Conservation (phyloP, 805 yeast species). For the Candida cerambycidarum region DNA sequence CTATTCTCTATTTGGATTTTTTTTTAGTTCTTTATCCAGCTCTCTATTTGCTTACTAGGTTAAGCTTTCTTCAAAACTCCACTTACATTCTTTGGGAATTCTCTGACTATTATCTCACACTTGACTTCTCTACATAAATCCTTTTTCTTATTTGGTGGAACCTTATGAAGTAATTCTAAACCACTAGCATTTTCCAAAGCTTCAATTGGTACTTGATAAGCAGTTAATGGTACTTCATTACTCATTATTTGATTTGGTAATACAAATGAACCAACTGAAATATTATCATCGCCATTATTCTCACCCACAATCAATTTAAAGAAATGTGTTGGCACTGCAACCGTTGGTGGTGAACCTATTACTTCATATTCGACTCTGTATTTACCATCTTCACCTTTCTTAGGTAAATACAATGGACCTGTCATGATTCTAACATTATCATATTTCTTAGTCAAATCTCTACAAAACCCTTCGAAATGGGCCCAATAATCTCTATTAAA, state of each 20-base stretch:
- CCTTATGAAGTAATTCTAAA: slow-evolving; percentile 69
- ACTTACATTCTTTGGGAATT: slow-evolving; percentile 54
- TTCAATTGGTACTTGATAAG: slow-evolving; percentile 85
- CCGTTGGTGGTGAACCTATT: slow-evolving; percentile 92
- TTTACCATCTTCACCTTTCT: slow-evolving; percentile 77
- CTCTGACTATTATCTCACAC: slow-evolving; percentile 81
- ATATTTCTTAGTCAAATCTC: slow-evolving; percentile 72
- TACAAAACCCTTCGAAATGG: slow-evolving; percentile 84
- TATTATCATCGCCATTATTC: slow-evolving; percentile 35
- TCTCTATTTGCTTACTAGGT: not conserved
- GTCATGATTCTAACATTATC: slow-evolving; percentile 82
- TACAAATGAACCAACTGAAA: slow-evolving; percentile 90
- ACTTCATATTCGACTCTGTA: slow-evolving; percentile 84
- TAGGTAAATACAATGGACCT: slow-evolving; percentile 91
- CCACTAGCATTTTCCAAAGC: slow-evolving; percentile 89
- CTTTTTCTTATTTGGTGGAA: slow-evolving; percentile 55
- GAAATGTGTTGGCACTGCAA: slow-evolving; percentile 98
- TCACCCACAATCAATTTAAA: slow-evolving; percentile 91
- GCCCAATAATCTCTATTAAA: slow-evolving; percentile 98
- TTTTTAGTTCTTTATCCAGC: not conserved
- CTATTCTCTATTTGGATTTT: not conserved
- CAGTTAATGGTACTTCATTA: slow-evolving; percentile 66
- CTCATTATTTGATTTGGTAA: slow-evolving; percentile 82
- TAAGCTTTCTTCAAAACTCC: slow-evolving; percentile 14
- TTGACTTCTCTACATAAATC: slow-evolving; percentile 76